Conservation (phyloP, 768 basidiomycete genomes). For the Kwoniella europaea region DNA sequence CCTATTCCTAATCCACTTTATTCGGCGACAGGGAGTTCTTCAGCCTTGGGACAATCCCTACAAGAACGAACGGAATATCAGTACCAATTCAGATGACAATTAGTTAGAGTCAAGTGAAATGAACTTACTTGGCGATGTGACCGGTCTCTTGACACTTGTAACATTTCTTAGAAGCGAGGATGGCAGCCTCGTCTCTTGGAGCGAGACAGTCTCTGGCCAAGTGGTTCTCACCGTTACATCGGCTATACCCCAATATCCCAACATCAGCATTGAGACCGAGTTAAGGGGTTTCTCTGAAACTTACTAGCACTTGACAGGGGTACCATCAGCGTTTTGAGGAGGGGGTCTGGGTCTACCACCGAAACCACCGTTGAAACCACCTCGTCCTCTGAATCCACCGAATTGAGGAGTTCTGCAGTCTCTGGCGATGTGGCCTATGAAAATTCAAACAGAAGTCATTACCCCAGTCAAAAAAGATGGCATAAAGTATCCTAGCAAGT, state of each 20-base stretch:
- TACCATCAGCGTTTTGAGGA: constrained; percentile 47
- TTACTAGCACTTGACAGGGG: constrained; percentile 56
- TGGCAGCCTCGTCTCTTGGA: constrained; percentile 43
- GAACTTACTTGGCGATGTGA: constrained; percentile 49
- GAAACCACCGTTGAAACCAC: constrained; percentile 38
- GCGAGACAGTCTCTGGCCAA: constrained; percentile 54
- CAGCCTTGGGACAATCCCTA: constrained; percentile 29
- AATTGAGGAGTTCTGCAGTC: constrained; percentile 34
- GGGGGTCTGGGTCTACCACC: constrained; percentile 33
- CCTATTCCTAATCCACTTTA: not conserved
- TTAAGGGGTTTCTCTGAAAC: constrained; percentile 10
- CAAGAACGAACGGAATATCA: not conserved
- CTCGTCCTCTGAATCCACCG: constrained; percentile 40
- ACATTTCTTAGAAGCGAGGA: constrained; percentile 47
- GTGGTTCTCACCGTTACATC: constrained; percentile 56
- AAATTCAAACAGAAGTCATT: not conserved
- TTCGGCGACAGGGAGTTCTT: constrained; percentile 31
- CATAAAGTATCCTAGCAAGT: not conserved
- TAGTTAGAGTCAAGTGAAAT: not conserved
- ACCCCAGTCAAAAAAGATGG: not conserved
- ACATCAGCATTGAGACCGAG: no score
- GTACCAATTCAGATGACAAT: not conserved
- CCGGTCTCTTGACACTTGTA: constrained; percentile 55
- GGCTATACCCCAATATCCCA: constrained; percentile 31
- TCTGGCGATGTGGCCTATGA: constrained; percentile 37